Evolutionary conservation across 164 flowering plant genomes (phyloP).

Genomic region (Hamamelis virginiana): DNA sequence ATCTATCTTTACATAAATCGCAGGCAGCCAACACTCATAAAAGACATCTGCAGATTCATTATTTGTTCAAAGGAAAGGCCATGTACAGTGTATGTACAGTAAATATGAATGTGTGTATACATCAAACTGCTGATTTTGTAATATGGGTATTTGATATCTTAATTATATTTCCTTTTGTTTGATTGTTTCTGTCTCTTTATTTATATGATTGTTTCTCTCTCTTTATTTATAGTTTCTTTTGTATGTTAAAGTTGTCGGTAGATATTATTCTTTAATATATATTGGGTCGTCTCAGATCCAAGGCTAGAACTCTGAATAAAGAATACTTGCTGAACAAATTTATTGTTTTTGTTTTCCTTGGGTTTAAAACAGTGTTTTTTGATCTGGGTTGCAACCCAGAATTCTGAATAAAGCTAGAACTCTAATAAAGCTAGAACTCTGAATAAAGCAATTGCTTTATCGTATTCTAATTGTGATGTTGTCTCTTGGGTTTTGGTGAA

Average conservation of each 20-base stretch:
- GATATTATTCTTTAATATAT: constrained; percentile 14
- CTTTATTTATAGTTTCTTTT: neutral
- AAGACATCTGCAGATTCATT: too few relatives aligned
- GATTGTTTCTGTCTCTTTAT: neutral
- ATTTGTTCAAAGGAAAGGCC: too few relatives aligned
- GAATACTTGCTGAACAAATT: neutral
- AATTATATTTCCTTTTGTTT: neutral
- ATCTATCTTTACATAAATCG: too few relatives aligned
- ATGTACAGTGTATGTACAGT: too few relatives aligned
- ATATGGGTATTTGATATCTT: neutral
- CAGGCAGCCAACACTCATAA: too few relatives aligned
- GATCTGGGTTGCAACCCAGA: neutral
- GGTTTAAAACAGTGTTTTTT: neutral
- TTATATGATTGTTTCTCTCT: neutral
- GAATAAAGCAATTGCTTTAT: too few relatives aligned
- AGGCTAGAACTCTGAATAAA: neutral
- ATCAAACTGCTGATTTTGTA: too few relatives aligned
- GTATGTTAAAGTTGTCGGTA: neutral
- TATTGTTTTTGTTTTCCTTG: too few relatives aligned
- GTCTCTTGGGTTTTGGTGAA: neutral
- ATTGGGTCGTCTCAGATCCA: constrained; percentile 13
- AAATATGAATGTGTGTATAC: too few relatives aligned
- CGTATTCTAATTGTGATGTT: neutral
- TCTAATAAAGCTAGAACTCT: too few relatives aligned
- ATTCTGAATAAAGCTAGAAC: too few relatives aligned